Conservation (phyloP, 768 basidiomycete genomes). For the Rhodosporidiobolus odoratus region DNA sequence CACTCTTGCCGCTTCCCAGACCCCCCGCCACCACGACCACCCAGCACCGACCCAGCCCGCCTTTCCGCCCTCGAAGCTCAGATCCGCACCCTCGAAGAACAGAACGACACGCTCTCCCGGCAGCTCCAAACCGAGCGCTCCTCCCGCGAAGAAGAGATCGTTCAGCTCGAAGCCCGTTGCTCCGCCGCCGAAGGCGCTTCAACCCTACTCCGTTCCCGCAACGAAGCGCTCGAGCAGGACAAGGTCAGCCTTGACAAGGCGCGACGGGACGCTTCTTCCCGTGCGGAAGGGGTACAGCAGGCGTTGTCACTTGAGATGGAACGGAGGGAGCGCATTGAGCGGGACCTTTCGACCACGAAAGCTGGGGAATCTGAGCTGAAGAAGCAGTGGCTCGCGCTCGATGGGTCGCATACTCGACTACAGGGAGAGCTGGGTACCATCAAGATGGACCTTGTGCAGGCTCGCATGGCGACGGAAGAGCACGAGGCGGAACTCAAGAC, state of each 20-base stretch:
- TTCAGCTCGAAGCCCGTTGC: conserved; percentile 23
- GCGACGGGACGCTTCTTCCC: conserved; percentile 30
- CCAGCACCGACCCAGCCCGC: conserved; percentile 44
- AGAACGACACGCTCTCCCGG: conserved; percentile 54
- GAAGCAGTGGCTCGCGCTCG: conserved; percentile 4
- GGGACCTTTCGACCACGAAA: not conserved
- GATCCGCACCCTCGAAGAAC: conserved; percentile 59
- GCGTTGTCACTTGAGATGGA: conserved; percentile 48
- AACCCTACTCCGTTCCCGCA: conserved; percentile 61
- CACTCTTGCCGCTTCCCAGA: conserved; percentile 50
- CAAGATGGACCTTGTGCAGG: conserved; percentile 17
- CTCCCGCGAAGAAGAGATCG: conserved; percentile 31
- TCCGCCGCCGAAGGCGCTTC: conserved; percentile 8
- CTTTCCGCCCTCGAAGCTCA: conserved; percentile 66
- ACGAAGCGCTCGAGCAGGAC: conserved; percentile 55
- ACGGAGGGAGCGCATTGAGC: conserved; percentile 64
- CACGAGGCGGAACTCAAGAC: conserved; percentile 50
- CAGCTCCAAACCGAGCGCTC: conserved; percentile 41
- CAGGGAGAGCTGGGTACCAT: conserved; percentile 26
- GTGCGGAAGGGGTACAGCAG: conserved; percentile 42
- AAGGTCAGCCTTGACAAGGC: conserved; percentile 48
- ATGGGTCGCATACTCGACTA: not conserved
- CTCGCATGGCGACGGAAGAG: conserved; percentile 36
- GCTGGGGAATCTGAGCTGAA: conserved; percentile 2
- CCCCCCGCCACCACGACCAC: conserved; percentile 67